phyloP scores from a whole-genome alignment of 225 moss, liverwort and hornwort genomes.

The Bryoerythrophyllum caledonicum region DNA sequence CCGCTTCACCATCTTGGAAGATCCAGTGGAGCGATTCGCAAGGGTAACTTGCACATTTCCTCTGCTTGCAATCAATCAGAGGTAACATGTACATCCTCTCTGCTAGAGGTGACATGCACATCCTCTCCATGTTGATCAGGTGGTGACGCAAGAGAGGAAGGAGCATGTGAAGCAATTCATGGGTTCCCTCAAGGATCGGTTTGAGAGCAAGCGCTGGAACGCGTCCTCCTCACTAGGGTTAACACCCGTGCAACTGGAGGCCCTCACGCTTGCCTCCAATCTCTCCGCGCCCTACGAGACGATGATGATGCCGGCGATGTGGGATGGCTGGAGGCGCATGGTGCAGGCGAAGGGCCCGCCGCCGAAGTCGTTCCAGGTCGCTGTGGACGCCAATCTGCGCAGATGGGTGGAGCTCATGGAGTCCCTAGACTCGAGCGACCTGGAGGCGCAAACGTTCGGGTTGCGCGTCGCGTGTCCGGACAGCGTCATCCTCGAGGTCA shows the following conservation, averaged over 20 bases:
- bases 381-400: conserved; percentile 4
- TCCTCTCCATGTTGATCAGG: background rate
- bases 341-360: background rate
- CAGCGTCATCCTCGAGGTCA: conserved; percentile 18
- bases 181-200: background rate
- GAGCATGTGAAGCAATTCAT: conserved; percentile 3
- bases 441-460: background rate
- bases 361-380: background rate
- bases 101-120: background rate
- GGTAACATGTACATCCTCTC: no score
- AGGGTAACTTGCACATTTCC: conserved; percentile 1
- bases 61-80: background rate
- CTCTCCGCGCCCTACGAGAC: conserved; percentile 7
- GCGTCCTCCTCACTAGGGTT: conserved; percentile 2
- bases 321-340: conserved; percentile 33
- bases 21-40: background rate
- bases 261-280: conserved; percentile 17
- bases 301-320: conserved; percentile 25
- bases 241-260: background rate
- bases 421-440: conserved; percentile 13
- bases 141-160: background rate
- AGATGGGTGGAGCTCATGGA: conserved; percentile 31
- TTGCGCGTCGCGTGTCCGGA: background rate
- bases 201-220: background rate
- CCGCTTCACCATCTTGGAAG: conserved; percentile 16